Base-by-base conservation (phyloP, 2,329 filamentous ascomycete genomes). In the Bipolaris bicolor region DNA sequence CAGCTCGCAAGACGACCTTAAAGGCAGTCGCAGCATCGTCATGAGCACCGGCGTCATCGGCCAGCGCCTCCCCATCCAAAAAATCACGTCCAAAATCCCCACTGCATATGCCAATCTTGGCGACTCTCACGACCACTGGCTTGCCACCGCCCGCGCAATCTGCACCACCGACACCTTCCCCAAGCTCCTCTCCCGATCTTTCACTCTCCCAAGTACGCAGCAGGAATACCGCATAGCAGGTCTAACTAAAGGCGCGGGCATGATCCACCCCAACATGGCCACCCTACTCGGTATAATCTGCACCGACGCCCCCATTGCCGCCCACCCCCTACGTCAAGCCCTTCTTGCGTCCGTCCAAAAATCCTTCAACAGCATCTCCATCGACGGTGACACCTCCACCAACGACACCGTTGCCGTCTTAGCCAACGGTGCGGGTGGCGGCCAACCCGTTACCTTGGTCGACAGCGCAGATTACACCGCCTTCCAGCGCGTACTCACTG, bases 231-330 rank as follows among this genome's bases (percentile, higher is more conserved):
- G 86, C 67, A 89, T 99, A 48, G 92, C 91, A 11, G 95, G 95
- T 67, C 96, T 96, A 87, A 96, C 94, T 71, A 99, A 99, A 81
- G 95, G 95, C 55, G 95, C 95, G 5, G 95, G 95, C 72, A 99
- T 99, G 95, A 97, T 99, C 76, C 93, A 97, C 74, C 95, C 95
- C 46, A 98, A 99, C 81, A 97, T 99, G 93, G 95, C 92, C 29
- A 99, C 95, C 0, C 85, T 98, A 33, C 87, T 99, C 34, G 92
- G 91, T 52, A 90, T 98, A 60, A 85, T 98, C 70, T 92, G 91
- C 70, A 99, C 95, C 13, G 95, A 99, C 69, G 94, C 90, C 0
- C 90, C 92, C 29, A 86, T 98, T 69, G 83, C 87, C 0, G 82
- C 90, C 3, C 73, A 78, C 0, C 83, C 89, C 9, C 85, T 97